Evolutionary conservation across 352 stramenopile species (phyloP).

Genomic region (Hyaloperonospora arabidopsidis): DNA sequence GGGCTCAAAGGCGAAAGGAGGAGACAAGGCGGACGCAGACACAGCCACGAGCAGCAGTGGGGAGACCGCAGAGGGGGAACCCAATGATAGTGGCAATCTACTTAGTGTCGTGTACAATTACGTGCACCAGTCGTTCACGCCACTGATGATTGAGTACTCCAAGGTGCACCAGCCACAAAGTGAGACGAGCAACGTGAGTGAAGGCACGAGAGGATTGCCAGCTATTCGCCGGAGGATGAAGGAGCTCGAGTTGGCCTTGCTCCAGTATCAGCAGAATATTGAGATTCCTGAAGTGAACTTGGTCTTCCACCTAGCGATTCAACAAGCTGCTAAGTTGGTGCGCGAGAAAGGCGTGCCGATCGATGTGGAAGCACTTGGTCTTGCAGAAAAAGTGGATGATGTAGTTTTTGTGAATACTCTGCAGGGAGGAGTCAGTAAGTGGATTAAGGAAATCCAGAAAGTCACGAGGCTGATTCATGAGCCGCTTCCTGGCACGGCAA

Average conservation of each 20-base stretch:
- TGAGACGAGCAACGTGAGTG: constrained; percentile 50
- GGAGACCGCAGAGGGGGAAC: constrained; percentile 57
- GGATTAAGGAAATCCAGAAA: constrained; percentile 94
- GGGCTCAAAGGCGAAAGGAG: constrained; percentile 31
- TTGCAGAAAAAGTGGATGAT: constrained; percentile 81
- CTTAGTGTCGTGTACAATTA: constrained; percentile 85
- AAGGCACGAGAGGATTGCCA: constrained; percentile 63
- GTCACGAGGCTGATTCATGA: constrained; percentile 85
- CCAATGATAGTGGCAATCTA: constrained; percentile 57
- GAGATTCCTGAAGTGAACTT: constrained; percentile 91
- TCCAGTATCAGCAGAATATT: constrained; percentile 92
- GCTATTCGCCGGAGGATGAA: constrained; percentile 88
- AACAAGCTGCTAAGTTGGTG: constrained; percentile 64
- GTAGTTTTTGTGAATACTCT: constrained; percentile 83
- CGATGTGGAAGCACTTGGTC: constrained; percentile 69
- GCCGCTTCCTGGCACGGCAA: constrained; percentile 76
- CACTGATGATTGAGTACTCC: constrained; percentile 80
- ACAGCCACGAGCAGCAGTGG: constrained; percentile 30
- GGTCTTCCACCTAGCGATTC: constrained; percentile 82
- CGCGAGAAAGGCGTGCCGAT: constrained; percentile 69
- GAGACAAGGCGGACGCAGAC: constrained; percentile 22
- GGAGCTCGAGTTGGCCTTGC: constrained; percentile 89
- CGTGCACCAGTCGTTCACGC: constrained; percentile 82
- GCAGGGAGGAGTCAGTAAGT: constrained; percentile 87
- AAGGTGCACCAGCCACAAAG: constrained; percentile 74